Evolutionary conservation across 2,329 filamentous ascomycete genomes (phyloP), one percentile per base, ranked within the genome.

Genomic region (Tolypocladium paradoxum): DNA sequence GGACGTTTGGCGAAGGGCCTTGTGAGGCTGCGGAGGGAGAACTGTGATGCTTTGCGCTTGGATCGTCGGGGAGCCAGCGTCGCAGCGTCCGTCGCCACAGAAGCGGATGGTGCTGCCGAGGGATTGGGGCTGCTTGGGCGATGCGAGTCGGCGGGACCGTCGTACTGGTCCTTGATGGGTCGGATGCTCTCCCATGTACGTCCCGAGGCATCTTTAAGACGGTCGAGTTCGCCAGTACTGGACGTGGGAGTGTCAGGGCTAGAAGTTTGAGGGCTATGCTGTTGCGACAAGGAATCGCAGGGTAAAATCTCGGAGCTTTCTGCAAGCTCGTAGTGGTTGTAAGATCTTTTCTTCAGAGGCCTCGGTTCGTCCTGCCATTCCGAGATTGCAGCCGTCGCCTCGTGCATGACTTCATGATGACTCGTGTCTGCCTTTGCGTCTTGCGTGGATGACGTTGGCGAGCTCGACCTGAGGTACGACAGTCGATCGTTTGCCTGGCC

Each of bases 11-110:
- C 54, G 16, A 67, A 53, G 18, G 64, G 57, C 24, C 54, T 59
- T 6, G 60, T 56, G 9, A 67, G 40, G 53, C 61, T 67, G 22
- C 58, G 58, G 24, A 69, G 54, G 11, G 65, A 68, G 52, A 67
- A 65, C 4, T 59, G 52, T 0, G 68, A 69, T 2, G 66, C 60
- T 24, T 64, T 65, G 34, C 68, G 66, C 50, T 70, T 69, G 7
- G 54, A 55, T n/a, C 43, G 54, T n/a, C 52, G 53, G 31, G 50
- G 51, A n/a, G 52, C 38, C 16, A 52, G 53, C 7, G 53, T 6
- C 9, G 31, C n/a, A 6, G 49, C 46, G 22, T 58, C 54, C 14
- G 53, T 29, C 5, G 57, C 52, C 22, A 2, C 27, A 18, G 50
- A 49, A 16, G 49, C n/a, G 8, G 53, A 37, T 2, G 38, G 24